These are phyloP conservation scores for Crepidotus variabilis DNA, from an alignment of 768 basidiomycete genomes.

Conservation along the genomic window DNA sequence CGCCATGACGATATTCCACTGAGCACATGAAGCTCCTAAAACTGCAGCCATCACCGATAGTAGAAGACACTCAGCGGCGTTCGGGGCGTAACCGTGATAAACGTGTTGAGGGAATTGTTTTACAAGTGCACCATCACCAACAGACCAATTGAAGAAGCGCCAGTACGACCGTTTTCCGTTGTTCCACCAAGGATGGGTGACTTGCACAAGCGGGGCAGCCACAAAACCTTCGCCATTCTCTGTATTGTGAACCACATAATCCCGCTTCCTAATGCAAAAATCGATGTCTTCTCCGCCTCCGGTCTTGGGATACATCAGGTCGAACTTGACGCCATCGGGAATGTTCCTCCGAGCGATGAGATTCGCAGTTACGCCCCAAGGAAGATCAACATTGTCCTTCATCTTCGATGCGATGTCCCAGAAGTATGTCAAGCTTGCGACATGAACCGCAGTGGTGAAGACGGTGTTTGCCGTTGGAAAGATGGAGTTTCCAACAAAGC, in stretches of 20 bases:
- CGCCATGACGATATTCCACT: constrained; percentile 5
- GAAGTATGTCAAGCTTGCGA: constrained; percentile 56
- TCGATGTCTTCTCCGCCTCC: constrained; percentile 65
- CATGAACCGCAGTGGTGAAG: constrained; percentile 51
- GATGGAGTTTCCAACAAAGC: constrained; percentile 47
- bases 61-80: constrained; percentile 43
- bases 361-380: constrained; percentile 65
- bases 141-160: constrained; percentile 57
- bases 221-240: constrained; percentile 37
- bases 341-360: constrained; percentile 45
- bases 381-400: constrained; percentile 44
- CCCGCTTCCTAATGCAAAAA: constrained; percentile 47
- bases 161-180: constrained; percentile 40
- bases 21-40: constrained; percentile 12
- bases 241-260: constrained; percentile 23
- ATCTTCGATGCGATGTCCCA: constrained; percentile 59
- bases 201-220: constrained; percentile 44
- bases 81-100: constrained; percentile 44
- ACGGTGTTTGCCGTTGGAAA: constrained; percentile 47
- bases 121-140: constrained; percentile 52
- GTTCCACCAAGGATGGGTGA: constrained; percentile 59
- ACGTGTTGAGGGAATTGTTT: constrained; percentile 41
- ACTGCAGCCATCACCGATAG: constrained; percentile 14
- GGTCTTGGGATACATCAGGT: constrained; percentile 52
- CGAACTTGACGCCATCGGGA: constrained; percentile 42